Conservation (phyloP, 352 stramenopile species). For the Globisporangium yorkense region DNA sequence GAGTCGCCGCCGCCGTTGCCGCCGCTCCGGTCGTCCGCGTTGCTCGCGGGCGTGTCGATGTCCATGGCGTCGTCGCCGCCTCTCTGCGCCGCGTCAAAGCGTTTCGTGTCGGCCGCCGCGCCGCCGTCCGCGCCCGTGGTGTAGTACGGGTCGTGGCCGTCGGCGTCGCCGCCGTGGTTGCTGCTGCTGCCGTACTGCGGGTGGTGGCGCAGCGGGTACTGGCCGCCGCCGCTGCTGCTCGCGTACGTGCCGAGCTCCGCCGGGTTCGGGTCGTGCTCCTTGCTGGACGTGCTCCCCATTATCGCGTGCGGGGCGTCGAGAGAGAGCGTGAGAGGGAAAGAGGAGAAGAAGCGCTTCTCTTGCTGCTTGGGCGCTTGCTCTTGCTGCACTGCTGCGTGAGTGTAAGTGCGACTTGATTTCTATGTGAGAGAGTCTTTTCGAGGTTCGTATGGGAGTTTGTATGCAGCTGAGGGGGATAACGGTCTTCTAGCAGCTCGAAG, state of each 20-base stretch:
- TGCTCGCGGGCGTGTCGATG: slow-evolving; percentile 39
- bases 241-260: slow-evolving; percentile 63
- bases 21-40: not conserved
- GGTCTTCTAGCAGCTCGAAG: no score
- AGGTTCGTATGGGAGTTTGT: not conserved
- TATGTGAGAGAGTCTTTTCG: not conserved
- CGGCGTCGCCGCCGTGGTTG: not conserved
- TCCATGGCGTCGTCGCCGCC: slow-evolving; percentile 51
- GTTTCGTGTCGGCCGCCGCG: slow-evolving; percentile 7
- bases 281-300: slow-evolving; percentile 84
- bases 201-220: slow-evolving; percentile 65
- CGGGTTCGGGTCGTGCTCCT: slow-evolving; percentile 75
- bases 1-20: slow-evolving; percentile 1
- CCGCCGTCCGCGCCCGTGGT: slow-evolving; percentile 3
- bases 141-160: slow-evolving; percentile 15
- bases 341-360: no score
- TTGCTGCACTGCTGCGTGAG: not conserved
- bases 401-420: not conserved
- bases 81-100: not conserved
- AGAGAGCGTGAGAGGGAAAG: not conserved
- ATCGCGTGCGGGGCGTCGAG: not conserved
- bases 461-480: no score
- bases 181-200: slow-evolving; percentile 34
- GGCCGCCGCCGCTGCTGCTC: slow-evolving; percentile 24
- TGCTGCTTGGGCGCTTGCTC: no score